phyloP scores from a whole-genome alignment of 805 yeast species.

The Ogataea neopini region DNA sequence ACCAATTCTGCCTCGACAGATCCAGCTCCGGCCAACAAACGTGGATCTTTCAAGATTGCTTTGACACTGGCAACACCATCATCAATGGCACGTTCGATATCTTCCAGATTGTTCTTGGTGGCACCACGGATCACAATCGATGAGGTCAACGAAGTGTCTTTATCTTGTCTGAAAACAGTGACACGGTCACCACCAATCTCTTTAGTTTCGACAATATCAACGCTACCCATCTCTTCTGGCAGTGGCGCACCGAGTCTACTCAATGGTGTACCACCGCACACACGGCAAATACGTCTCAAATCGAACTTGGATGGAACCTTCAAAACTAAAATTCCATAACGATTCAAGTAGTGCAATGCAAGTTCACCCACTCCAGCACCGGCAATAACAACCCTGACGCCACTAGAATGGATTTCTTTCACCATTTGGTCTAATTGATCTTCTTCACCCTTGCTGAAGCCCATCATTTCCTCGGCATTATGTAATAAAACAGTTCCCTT shows the following conservation, averaged over 20 bases:
- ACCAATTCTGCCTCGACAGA: slow-evolving; percentile 90
- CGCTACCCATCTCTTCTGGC: slow-evolving; percentile 88
- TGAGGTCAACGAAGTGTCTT: slow-evolving; percentile 72
- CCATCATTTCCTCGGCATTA: slow-evolving; percentile 95
- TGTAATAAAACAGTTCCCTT: slow-evolving; percentile 96
- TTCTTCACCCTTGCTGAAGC: slow-evolving; percentile 95
- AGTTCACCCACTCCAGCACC: slow-evolving; percentile 93
- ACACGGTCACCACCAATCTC: slow-evolving; percentile 99
- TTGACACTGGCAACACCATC: slow-evolving; percentile 94
- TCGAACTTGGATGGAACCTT: slow-evolving; percentile 94
- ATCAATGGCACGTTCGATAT: slow-evolving; percentile 94
- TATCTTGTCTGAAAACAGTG: slow-evolving; percentile 83
- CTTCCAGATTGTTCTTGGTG: slow-evolving; percentile 89
- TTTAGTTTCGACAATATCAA: slow-evolving; percentile 84
- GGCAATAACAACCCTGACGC: slow-evolving; percentile 87
- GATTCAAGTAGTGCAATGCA: slow-evolving; percentile 89
- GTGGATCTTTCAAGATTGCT: slow-evolving; percentile 78
- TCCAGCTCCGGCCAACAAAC: slow-evolving; percentile 94
- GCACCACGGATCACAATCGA: slow-evolving; percentile 96
- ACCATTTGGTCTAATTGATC: slow-evolving; percentile 84
- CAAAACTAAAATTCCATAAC: slow-evolving; percentile 80
- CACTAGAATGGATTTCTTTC: slow-evolving; percentile 79
- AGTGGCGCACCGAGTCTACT: slow-evolving; percentile 93
- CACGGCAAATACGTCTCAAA: slow-evolving; percentile 88
- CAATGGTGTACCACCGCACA: slow-evolving; percentile 95